Evolutionary conservation across 2,329 filamentous ascomycete genomes (phyloP), one percentile per base, ranked within the genome.

Genomic region (Cladophialophora exuberans): DNA sequence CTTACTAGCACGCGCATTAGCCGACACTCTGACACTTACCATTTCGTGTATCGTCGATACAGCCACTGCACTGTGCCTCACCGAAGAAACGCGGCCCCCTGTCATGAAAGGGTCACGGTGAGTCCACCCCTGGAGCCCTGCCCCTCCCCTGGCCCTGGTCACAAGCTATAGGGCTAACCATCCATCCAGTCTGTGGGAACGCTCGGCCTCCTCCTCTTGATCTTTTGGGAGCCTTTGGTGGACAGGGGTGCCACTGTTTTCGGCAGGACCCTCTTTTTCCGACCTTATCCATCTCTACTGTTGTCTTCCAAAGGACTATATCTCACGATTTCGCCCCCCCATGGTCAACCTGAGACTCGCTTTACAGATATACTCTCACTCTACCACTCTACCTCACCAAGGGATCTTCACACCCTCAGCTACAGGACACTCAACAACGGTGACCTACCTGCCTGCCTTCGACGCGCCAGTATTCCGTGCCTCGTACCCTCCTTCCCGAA

Each of bases 241-340:
- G 46, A 39, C 26, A 43, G 53, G 48, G 56, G 52, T 47, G 52
- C 52, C 43, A 41, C 54, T 54, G 41, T 46, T 52, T 57, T 57
- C 51, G 58, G 58, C 39, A 57, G 50, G 46, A 56, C 42, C 53
- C 52, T 58, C 36, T 30, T 51, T 42, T 31, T 41, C 15, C 38
- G 17, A 15, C 22, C 42, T 44, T 26, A 25, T 31, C 26, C 11
- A 30, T 44, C 42, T 38, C n/a, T 41, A 35, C 33, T 41, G 5
- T 20, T 42, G 36, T 50, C 18, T 50, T 51, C 33, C 35, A 56
- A 44, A 57, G 28, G 44, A 58, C 43, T 61, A 61, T 61, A 61
- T 56, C 58, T 61, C 52, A 53, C 47, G 54, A 61, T 61, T 61
- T 61, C 55, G 55, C 58, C 58, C 58, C 54, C 47, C 45, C 9